A percentile compares a stretch with the other conserved stretches of the same genome.
Conservation (phyloP, 2,329 filamentous ascomycete genomes). For the Fusarium sp. region DNA sequence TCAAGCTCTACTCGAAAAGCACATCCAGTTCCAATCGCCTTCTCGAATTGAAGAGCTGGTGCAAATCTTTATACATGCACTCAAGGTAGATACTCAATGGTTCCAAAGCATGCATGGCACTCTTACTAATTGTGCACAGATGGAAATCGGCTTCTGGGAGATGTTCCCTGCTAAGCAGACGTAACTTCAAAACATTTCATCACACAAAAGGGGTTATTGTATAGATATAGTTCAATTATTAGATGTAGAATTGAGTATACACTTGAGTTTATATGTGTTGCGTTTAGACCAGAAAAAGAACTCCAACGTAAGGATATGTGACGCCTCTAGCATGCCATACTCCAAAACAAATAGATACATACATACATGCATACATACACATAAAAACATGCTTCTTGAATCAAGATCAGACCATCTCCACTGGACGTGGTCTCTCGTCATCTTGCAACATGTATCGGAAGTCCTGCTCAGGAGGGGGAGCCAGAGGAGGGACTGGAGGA, state of each 20-base stretch:
- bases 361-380: constrained; percentile 1
- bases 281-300: constrained; percentile 5
- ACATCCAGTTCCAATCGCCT: constrained; percentile 79
- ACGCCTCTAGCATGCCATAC: constrained; percentile 18
- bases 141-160: constrained; percentile 68
- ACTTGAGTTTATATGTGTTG: constrained; percentile 22
- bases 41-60: constrained; percentile 84
- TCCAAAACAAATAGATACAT: constrained; percentile 20
- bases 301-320: constrained; percentile 16
- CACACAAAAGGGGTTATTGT: background rate
- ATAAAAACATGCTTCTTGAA: constrained; percentile 2
- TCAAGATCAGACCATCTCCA: constrained; percentile 47
- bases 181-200: background rate
- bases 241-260: constrained; percentile 41
- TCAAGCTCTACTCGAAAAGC: constrained; percentile 79
- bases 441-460: constrained; percentile 65
- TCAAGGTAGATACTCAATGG: constrained; percentile 67
- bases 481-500: constrained; percentile 56
- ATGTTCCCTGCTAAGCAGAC: constrained; percentile 59
- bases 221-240: constrained; percentile 23
- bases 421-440: constrained; percentile 59
- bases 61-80: constrained; percentile 87
- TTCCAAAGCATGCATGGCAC: background rate
- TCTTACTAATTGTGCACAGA: constrained; percentile 49
- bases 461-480: constrained; percentile 59